Conservation (phyloP, 306 rosid genomes). For the Quercus engelmannii region DNA sequence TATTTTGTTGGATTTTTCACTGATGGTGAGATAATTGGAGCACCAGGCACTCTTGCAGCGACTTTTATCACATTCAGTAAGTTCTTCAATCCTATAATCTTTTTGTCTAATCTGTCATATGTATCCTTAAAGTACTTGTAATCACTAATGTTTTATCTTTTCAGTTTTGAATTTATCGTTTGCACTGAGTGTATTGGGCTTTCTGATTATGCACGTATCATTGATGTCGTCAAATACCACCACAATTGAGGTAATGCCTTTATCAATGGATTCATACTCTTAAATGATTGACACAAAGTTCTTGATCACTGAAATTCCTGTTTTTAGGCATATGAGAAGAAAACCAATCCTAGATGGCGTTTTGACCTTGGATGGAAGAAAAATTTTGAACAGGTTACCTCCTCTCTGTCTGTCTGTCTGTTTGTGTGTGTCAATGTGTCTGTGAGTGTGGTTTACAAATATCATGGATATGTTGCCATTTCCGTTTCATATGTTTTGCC, state of each 20-base stretch:
- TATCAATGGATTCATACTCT: constrained; percentile 8
- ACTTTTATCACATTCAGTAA: constrained; percentile 71
- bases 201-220: constrained; percentile 60
- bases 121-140: constrained; percentile 6
- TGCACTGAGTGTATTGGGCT: constrained; percentile 60
- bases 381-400: constrained; percentile 63
- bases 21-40: constrained; percentile 53
- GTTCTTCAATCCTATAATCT: constrained; percentile 18
- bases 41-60: constrained; percentile 51
- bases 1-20: constrained; percentile 56
- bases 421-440: not conserved
- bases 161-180: constrained; percentile 72
- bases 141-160: constrained; percentile 12
- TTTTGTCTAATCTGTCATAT: not conserved
- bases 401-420: constrained; percentile 2
- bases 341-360: constrained; percentile 44
- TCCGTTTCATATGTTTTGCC: not conserved
- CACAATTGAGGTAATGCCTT: constrained; percentile 60
- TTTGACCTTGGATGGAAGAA: constrained; percentile 64
- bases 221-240: constrained; percentile 63
- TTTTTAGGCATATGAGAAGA: constrained; percentile 67
- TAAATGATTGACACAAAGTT: constrained; percentile 6
- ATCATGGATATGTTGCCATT: not conserved
- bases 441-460: not conserved
- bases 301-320: constrained; percentile 3